phyloP scores from a whole-genome alignment of 441 rosid species.

The Bruguiera hainesii region DNA sequence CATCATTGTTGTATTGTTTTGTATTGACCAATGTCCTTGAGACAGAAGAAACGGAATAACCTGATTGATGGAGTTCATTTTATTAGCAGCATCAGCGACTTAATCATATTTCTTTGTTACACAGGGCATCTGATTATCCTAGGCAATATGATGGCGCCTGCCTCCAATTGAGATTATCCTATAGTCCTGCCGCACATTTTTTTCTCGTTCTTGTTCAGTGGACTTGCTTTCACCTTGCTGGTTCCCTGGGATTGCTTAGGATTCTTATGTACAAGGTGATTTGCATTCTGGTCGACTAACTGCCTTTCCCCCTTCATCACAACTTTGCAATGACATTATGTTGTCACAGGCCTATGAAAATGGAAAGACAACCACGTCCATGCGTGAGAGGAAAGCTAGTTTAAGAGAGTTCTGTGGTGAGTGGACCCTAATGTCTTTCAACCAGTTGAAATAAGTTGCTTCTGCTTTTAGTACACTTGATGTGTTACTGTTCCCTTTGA shows the following conservation, averaged over 20 bases:
- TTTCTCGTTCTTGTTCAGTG: conserved; percentile 90
- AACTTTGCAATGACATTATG: neutral
- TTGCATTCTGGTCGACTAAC: neutral
- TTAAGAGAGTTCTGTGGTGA: conserved; percentile 82
- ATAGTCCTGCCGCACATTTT: conserved; percentile 84
- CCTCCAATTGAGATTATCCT: conserved; percentile 91
- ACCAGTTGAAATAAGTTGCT: neutral
- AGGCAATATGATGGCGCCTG: conserved; percentile 73
- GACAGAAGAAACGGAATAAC: too few species aligned
- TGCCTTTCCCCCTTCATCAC: too few species aligned
- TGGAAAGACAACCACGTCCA: conserved; percentile 52
- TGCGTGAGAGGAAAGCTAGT: conserved; percentile 83
- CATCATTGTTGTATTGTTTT: too few species aligned
- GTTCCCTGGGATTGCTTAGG: conserved; percentile 82
- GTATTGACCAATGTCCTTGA: too few species aligned
- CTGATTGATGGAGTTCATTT: too few species aligned
- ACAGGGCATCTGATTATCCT: conserved; percentile 83
- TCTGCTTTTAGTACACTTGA: neutral
- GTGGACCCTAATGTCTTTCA: conserved; percentile 3
- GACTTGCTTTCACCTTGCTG: conserved; percentile 89
- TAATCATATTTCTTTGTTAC: neutral
- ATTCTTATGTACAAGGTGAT: conserved; percentile 79
- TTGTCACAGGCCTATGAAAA: conserved; percentile 63
- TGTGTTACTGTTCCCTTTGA: too few species aligned
- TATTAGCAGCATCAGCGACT: neutral